Evolutionary conservation across 441 rosid species (phyloP).

Genomic region (Rhodomyrtus psidioides): DNA sequence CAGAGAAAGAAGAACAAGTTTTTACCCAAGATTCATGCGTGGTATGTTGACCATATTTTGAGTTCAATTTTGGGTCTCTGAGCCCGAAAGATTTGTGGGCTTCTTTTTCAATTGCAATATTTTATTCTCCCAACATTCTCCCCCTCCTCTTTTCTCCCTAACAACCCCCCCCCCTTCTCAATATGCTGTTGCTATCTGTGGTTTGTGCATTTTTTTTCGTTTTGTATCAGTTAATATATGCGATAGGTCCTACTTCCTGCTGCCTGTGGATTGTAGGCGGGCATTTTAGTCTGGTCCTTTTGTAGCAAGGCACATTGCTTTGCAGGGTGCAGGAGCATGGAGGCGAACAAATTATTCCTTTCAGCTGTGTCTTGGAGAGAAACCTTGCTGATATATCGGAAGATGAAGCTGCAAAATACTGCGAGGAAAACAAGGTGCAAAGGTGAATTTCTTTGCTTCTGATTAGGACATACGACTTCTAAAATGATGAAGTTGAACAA

Average conservation of each 20-base stretch:
- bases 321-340: slow-evolving; percentile 98
- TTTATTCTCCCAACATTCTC: neutral
- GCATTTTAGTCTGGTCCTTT: neutral
- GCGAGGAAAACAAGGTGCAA: slow-evolving; percentile 95
- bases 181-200: neutral
- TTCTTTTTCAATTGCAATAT: neutral
- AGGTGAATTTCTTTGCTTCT: slow-evolving; percentile 44
- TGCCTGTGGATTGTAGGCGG: neutral
- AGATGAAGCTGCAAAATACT: slow-evolving; percentile 74
- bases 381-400: slow-evolving; percentile 74
- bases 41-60: slow-evolving; percentile 31
- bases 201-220: neutral
- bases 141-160: neutral
- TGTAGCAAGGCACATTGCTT: neutral
- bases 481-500: neutral
- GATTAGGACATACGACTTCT: neutral
- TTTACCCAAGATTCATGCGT: slow-evolving; percentile 97
- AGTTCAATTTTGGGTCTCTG: neutral
- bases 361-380: slow-evolving; percentile 77
- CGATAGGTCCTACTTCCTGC: neutral
- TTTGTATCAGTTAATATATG: neutral
- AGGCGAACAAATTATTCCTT: slow-evolving; percentile 89
- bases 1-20: slow-evolving; percentile 98
- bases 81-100: neutral
- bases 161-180: neutral